phyloP scores from a whole-genome alignment of 371 early-diverging fungal genomes.

The Mortierella sp. region DNA sequence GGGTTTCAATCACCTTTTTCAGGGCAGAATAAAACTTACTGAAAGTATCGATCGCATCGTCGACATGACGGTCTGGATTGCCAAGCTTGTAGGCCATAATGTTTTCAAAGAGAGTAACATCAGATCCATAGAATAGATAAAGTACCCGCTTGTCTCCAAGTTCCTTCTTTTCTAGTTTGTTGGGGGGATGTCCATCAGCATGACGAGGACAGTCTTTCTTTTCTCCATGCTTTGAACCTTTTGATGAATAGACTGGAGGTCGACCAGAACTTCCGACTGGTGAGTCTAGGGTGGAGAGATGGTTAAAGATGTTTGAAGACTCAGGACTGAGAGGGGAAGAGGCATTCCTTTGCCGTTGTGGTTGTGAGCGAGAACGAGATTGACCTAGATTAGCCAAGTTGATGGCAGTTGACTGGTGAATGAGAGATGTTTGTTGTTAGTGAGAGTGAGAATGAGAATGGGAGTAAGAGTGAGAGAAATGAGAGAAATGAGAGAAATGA shows the following conservation, averaged over 20 bases:
- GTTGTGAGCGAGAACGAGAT: slow-evolving; percentile 9
- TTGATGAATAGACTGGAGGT: not conserved
- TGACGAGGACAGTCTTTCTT: slow-evolving; percentile 51
- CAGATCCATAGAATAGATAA: slow-evolving; percentile 41
- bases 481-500: not conserved
- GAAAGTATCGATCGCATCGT: slow-evolving; percentile 48
- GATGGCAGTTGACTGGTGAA: slow-evolving; percentile 32
- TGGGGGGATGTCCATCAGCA: slow-evolving; percentile 33
- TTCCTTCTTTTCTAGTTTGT: slow-evolving; percentile 31
- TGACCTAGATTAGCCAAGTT: slow-evolving; percentile 32
- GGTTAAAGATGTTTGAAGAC: slow-evolving; percentile 11
- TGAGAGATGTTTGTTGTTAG: not conserved
- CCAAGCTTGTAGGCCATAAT: slow-evolving; percentile 27
- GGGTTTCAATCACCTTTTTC: not conserved
- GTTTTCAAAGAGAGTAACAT: slow-evolving; percentile 39
- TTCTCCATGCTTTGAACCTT: slow-evolving; percentile 2
- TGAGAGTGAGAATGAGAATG: not conserved
- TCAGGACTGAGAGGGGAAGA: not conserved
- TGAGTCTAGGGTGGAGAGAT: slow-evolving; percentile 17
- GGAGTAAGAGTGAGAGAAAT: no score
- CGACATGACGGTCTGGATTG: slow-evolving; percentile 42
- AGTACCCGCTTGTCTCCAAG: slow-evolving; percentile 21
- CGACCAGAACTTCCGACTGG: not conserved
- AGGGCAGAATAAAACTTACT: slow-evolving; percentile 25
- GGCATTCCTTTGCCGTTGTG: not conserved